Conservation (phyloP, 495 filamentous ascomycete genomes). For the Hamigera avellanea region DNA sequence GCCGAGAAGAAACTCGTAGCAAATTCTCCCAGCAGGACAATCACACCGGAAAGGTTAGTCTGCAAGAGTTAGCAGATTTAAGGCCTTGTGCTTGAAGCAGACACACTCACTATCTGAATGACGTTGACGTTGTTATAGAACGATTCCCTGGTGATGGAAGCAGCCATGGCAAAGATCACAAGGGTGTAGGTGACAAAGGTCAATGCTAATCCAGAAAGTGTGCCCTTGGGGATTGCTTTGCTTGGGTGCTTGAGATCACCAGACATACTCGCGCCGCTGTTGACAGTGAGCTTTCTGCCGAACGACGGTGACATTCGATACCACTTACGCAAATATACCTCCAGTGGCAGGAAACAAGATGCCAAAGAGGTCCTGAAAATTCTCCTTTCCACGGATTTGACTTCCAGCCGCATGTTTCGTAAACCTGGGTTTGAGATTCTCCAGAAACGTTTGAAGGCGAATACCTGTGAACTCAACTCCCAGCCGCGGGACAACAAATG, state of each 20-base stretch:
- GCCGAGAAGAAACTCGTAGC: slow-evolving; percentile 76
- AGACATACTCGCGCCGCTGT: slow-evolving; percentile 77
- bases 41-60: slow-evolving; percentile 56
- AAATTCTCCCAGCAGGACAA: slow-evolving; percentile 74
- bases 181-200: slow-evolving; percentile 67
- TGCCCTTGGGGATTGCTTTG: slow-evolving; percentile 74
- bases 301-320: not conserved
- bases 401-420: slow-evolving; percentile 59
- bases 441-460: slow-evolving; percentile 52
- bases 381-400: slow-evolving; percentile 53
- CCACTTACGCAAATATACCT: slow-evolving; percentile 51
- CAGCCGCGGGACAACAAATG: slow-evolving; percentile 48
- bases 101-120: slow-evolving; percentile 51
- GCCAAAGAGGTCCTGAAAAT: slow-evolving; percentile 74
- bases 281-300: slow-evolving; percentile 7
- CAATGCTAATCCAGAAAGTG: slow-evolving; percentile 60
- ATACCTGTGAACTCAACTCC: slow-evolving; percentile 70
- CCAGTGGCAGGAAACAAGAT: slow-evolving; percentile 81
- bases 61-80: slow-evolving; percentile 14
- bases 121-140: slow-evolving; percentile 68
- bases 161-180: slow-evolving; percentile 73
- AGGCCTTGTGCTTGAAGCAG: not conserved
- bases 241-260: slow-evolving; percentile 76
- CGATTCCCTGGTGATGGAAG: slow-evolving; percentile 61
- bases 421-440: slow-evolving; percentile 59